These are phyloP conservation scores for Alternaria alternata DNA, from an alignment of 2,329 filamentous ascomycete genomes.

Conservation along the genomic window DNA sequence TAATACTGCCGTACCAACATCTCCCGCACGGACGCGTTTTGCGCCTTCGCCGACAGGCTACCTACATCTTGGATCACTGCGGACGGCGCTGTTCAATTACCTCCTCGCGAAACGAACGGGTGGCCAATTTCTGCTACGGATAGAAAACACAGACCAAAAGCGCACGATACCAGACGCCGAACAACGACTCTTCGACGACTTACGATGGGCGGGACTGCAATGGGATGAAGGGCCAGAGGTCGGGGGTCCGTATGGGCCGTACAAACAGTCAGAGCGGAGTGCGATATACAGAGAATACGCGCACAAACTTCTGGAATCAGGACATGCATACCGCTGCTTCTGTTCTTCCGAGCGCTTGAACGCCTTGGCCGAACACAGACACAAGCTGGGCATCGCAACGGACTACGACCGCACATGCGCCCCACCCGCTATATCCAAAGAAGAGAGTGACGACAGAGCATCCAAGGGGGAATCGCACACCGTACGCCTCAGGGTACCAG, in stretches of 20 bases:
- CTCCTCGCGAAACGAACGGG: constrained; percentile 86
- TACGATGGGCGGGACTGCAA: constrained; percentile 85
- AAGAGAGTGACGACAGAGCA: constrained; percentile 76
- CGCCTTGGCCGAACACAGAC: constrained; percentile 69
- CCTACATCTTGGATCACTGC: constrained; percentile 87
- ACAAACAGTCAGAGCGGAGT: constrained; percentile 85
- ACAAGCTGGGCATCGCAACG: constrained; percentile 64
- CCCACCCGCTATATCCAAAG: constrained; percentile 61
- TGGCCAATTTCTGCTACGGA: constrained; percentile 87
- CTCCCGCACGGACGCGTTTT: constrained; percentile 75
- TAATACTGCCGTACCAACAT: constrained; percentile 35
- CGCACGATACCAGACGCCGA: constrained; percentile 84
- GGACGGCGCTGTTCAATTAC: constrained; percentile 96
- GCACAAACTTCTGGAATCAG: constrained; percentile 71
- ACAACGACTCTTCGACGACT: constrained; percentile 75
- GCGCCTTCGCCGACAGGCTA: constrained; percentile 95
- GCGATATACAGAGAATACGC: constrained; percentile 76
- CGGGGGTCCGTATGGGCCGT: constrained; percentile 83
- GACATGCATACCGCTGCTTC: constrained; percentile 91
- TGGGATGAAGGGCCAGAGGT: constrained; percentile 95
- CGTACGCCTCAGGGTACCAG: constrained; percentile 75
- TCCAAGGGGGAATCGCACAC: constrained; percentile 74
- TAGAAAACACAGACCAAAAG: constrained; percentile 96
- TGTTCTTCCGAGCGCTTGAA: constrained; percentile 78
- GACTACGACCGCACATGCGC: constrained; percentile 79